phyloP scores from a whole-genome alignment of 2,329 filamentous ascomycete genomes.

The Clathrospora elynae region DNA sequence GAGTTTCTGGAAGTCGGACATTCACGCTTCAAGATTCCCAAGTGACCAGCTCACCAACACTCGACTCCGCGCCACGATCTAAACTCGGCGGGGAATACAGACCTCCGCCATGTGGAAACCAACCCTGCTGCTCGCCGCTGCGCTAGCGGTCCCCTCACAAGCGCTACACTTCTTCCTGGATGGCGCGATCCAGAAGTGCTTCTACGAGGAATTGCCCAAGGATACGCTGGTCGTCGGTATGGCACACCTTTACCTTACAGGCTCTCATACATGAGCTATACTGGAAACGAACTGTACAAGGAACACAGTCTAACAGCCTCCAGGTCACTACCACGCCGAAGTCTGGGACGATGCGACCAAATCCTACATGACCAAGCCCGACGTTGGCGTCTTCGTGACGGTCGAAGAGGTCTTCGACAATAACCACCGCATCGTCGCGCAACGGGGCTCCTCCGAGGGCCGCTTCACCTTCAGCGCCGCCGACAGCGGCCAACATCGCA shows the following conservation, averaged over 20 bases:
- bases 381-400: conserved; percentile 83
- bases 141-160: conserved; percentile 66
- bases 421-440: conserved; percentile 92
- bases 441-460: conserved; percentile 74
- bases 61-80: conserved; percentile 25
- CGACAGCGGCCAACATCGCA: conserved; percentile 91
- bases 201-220: conserved; percentile 97
- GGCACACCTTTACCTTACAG: conserved; percentile 25
- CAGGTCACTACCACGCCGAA: conserved; percentile 83
- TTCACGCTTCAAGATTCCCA: conserved; percentile 29
- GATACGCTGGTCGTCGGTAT: conserved; percentile 90
- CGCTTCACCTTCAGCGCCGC: conserved; percentile 95
- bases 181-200: conserved; percentile 84
- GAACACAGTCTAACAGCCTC: conserved; percentile 12
- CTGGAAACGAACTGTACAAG: background rate
- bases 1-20: conserved; percentile 30
- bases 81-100: conserved; percentile 27
- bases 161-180: conserved; percentile 97
- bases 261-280: background rate
- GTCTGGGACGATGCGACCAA: conserved; percentile 75
- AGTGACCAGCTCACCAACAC: conserved; percentile 26
- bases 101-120: conserved; percentile 42
- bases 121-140: conserved; percentile 69
- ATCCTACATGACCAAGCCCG: conserved; percentile 73
- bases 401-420: conserved; percentile 98